Base-by-base conservation (phyloP, 306 rosid genomes). In the Malus domestica region DNA sequence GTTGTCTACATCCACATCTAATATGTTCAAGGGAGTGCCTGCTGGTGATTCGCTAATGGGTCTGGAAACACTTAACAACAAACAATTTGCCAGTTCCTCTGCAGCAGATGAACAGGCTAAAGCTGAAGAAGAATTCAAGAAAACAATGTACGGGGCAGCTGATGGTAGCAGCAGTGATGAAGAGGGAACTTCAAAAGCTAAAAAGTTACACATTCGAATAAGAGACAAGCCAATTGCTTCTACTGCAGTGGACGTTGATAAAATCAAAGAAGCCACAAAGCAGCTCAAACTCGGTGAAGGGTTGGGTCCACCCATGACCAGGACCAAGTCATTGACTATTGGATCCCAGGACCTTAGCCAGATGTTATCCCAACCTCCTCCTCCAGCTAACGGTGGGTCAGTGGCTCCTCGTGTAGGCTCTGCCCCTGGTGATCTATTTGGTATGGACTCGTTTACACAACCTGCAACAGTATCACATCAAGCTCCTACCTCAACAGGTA, bases 91-190 rank as follows among this genome's bases (percentile, higher is more conserved):
- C 22, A 77, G 87, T 80, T 83, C 97, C 75, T 80, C 88, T 49
- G 46, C 85, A 18, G 83, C 85, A 20, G 97, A 92, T 66, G 90
- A 89, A 76, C 99, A 96, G 84, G 93, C 97, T 82, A 90, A 93
- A 90, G 97, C 98, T 6, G 99, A 82, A 87, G 97, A 92, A 85
- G 99, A 96, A 85, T 96, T 96, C 80, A 96, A 96, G 86, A 96
- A 89, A 84, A 83, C 98, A 8, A 84, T 96, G 96, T 92, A 90
- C 73, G 98, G 93, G 79, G 72, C 88, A 80, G 68, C 99, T 77
- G 97, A 81, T 78, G 99, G 87, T 75, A 96, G 99, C 89, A 96
- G 99, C 72, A 92, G 98, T 62, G 98, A 96, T 73, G 99, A 96
- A 84, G 99, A 96, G 79, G 96, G 91, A 76, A 88, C 71, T 73